Evolutionary conservation across 257 asterid species (phyloP).

Genomic region (Rauvolfia tetraphylla): DNA sequence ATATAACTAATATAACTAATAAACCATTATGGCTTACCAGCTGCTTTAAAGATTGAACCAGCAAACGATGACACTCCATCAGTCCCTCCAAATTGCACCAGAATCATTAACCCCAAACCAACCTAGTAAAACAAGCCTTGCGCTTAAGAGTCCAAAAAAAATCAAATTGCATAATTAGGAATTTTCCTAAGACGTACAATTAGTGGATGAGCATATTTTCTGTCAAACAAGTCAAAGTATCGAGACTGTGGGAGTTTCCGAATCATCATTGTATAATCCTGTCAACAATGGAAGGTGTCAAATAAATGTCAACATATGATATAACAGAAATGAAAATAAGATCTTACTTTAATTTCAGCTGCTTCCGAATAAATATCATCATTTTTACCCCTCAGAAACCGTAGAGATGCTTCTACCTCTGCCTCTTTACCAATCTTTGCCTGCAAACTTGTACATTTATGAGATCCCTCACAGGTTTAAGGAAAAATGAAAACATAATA

Average conservation of each 20-base stretch:
- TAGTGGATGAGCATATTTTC: slow-evolving; percentile 30
- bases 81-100: slow-evolving; percentile 35
- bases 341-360: slow-evolving; percentile 26
- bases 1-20: not conserved
- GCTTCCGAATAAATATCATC: slow-evolving; percentile 33
- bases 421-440: slow-evolving; percentile 25
- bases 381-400: slow-evolving; percentile 28
- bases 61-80: slow-evolving; percentile 31
- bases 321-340: not conserved
- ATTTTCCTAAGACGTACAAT: slow-evolving; percentile 22
- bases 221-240: slow-evolving; percentile 27
- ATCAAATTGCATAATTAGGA: not conserved
- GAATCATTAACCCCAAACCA: slow-evolving; percentile 31
- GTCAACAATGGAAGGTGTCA: not conserved
- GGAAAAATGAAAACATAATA: not conserved
- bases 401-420: slow-evolving; percentile 22
- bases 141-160: not conserved
- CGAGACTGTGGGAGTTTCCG: slow-evolving; percentile 20
- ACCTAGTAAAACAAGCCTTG: slow-evolving; percentile 19
- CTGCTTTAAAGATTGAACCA: slow-evolving; percentile 32
- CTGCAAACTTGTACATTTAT: slow-evolving; percentile 4
- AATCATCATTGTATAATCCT: slow-evolving; percentile 22
- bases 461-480: not conserved
- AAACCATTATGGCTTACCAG: slow-evolving; percentile 18
- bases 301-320: not conserved